phyloP scores from a whole-genome alignment of 1,284 basidiomycete species.

The Ganoderma sp. region DNA sequence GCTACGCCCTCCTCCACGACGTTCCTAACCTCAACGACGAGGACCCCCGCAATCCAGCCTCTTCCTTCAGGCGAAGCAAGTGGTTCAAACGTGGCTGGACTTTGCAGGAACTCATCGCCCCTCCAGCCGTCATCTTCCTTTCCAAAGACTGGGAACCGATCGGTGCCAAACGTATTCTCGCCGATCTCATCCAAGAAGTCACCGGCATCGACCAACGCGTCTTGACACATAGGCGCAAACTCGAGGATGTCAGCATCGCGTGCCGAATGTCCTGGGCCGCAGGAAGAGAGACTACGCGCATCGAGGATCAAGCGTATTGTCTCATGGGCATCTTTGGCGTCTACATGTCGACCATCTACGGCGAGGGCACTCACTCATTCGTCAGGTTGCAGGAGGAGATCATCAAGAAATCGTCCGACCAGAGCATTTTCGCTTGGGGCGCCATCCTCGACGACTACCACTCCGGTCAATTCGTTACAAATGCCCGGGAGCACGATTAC shows the following conservation, averaged over 20 bases:
- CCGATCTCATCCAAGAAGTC: slow-evolving; percentile 22
- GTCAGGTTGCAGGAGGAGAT: slow-evolving; percentile 30
- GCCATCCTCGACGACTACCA: slow-evolving; percentile 18
- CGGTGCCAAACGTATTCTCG: slow-evolving; percentile 24
- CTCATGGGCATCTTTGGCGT: slow-evolving; percentile 32
- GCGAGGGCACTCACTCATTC: slow-evolving; percentile 27
- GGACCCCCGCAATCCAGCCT: slow-evolving; percentile 15
- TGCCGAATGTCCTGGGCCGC: slow-evolving; percentile 32
- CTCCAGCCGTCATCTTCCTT: slow-evolving; percentile 26
- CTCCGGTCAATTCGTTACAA: slow-evolving; percentile 16
- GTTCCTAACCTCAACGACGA: slow-evolving; percentile 16
- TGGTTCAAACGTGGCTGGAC: slow-evolving; percentile 30
- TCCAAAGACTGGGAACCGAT: slow-evolving; percentile 23
- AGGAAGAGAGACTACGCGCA: slow-evolving; percentile 18
- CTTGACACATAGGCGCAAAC: slow-evolving; percentile 21
- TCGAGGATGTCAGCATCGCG: slow-evolving; percentile 28
- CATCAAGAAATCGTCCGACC: slow-evolving; percentile 23
- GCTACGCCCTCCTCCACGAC: slow-evolving; percentile 30
- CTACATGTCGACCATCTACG: slow-evolving; percentile 29
- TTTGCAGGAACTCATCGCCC: slow-evolving; percentile 31
- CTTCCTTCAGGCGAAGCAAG: slow-evolving; percentile 21
- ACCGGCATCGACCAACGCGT: slow-evolving; percentile 27
- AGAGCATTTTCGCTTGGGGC: slow-evolving; percentile 31
- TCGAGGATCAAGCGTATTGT: slow-evolving; percentile 28
- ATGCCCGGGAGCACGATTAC: slow-evolving; percentile 25